Evolutionary conservation across 1,139 yeast species (phyloP).

Genomic region (Eremothecium gossypii): DNA sequence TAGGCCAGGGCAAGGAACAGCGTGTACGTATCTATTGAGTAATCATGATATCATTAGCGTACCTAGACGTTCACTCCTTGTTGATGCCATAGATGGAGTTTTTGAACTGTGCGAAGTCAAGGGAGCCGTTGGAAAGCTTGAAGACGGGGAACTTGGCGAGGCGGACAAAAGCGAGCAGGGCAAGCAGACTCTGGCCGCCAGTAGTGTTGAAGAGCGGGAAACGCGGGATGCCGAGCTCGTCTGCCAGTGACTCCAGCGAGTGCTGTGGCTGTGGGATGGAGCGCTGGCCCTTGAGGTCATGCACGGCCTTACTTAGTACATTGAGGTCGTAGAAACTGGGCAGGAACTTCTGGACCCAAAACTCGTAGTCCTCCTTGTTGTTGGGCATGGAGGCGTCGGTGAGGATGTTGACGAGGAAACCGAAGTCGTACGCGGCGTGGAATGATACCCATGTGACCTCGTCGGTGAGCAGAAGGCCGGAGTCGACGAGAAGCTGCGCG

Average conservation of each 20-base stretch:
- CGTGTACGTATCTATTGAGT: neutral
- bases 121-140: conserved; percentile 26
- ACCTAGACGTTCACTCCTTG: conserved; percentile 9
- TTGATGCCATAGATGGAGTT: conserved; percentile 47
- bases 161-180: conserved; percentile 51
- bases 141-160: conserved; percentile 34
- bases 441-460: conserved; percentile 82
- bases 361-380: conserved; percentile 69
- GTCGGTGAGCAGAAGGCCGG: conserved; percentile 72
- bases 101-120: conserved; percentile 35
- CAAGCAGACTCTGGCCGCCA: conserved; percentile 42
- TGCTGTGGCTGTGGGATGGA: conserved; percentile 19
- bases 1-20: neutral
- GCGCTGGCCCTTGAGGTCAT: conserved; percentile 23
- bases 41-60: neutral
- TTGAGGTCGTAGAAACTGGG: conserved; percentile 83
- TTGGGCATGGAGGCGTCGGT: conserved; percentile 72
- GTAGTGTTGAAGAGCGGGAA: conserved; percentile 42
- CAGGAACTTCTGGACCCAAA: conserved; percentile 64
- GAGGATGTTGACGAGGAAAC: conserved; percentile 72
- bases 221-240: conserved; percentile 48
- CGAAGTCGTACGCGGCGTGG: conserved; percentile 93
- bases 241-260: conserved; percentile 36
- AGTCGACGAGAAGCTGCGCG: conserved; percentile 76
- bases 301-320: conserved; percentile 52